Base-by-base conservation (phyloP, 176 grass and related monocot genomes). In the Oropetium thomaeum region DNA sequence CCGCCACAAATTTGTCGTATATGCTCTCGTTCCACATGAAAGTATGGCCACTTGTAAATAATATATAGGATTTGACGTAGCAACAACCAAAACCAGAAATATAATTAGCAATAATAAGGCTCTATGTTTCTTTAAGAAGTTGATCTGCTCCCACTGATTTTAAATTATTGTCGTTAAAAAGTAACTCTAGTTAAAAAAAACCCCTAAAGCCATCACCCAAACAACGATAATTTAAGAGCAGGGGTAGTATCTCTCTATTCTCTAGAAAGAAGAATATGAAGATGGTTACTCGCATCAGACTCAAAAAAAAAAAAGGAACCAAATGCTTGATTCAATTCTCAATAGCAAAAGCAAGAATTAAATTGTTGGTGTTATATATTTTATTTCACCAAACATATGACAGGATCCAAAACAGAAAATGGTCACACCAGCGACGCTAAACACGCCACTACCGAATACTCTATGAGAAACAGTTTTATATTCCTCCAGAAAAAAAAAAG, bases 1-100 rank as follows among this genome's bases (percentile, higher is more conserved):
- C 82, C 82, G 67, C 82, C 82, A 84, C 15, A 78, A 78, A n/a
- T 65, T 78, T 78, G 82, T 78, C 74, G 58, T 72, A 35, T 37
- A 72, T 73, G 49, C 41, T 32, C 41, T 39, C 4, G 13, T 11
- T 37, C 42, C 41, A 76, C 74, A 59, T 76, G 74, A 41, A 64
- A 49, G 10, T 31, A 9, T 62, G 19, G 62, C 44, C 40, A 16
- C 5, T 62, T 27, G 30, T 47, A 22, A 19, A 76, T 22, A 35
- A n/a, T n/a, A n/a, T n/a, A n/a, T n/a, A n/a, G n/a, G 35, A 79
- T 59, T 33, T 47, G 65, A 47, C 26, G 39, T 60, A 69, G 52
- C 52, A 58, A 30, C 64, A 42, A 11, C n/a, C n/a, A n/a, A n/a
- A n/a, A n/a, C n/a, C n/a, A n/a, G n/a, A n/a, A n/a, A n/a, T n/a